Evolutionary conservation across 257 asterid genomes (phyloP).

Genomic region (Verbena officinalis): DNA sequence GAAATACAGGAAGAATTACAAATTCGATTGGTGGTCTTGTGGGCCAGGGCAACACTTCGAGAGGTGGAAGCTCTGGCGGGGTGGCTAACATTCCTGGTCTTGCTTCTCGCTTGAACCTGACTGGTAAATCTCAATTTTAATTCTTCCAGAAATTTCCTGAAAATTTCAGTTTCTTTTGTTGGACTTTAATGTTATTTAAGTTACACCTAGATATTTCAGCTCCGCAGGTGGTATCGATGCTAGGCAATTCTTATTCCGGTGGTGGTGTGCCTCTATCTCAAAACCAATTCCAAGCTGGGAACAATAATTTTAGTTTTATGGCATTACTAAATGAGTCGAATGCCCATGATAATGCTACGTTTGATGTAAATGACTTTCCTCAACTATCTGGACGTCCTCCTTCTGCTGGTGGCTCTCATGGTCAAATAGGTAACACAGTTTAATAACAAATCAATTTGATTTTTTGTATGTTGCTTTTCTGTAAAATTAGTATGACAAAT

Average conservation of each 20-base stretch:
- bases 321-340: conserved; percentile 67
- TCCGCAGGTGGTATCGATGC: conserved; percentile 89
- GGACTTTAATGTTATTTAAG: conserved; percentile 17
- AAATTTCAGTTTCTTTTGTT: conserved; percentile 4
- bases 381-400: conserved; percentile 79
- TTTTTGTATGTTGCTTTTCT: conserved; percentile 16
- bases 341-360: conserved; percentile 63
- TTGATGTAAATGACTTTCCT: conserved; percentile 88
- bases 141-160: too few relatives aligned
- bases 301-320: conserved; percentile 59
- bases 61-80: conserved; percentile 64
- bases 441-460: conserved; percentile 3
- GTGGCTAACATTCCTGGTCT: conserved; percentile 71
- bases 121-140: too few relatives aligned
- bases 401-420: conserved; percentile 86
- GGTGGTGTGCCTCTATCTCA: conserved; percentile 80
- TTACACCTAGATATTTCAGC: conserved; percentile 55
- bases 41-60: conserved; percentile 61
- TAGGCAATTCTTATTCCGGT: conserved; percentile 68
- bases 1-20: conserved; percentile 68
- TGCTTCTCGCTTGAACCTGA: conserved; percentile 75
- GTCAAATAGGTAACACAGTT: conserved; percentile 60
- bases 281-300: conserved; percentile 80
- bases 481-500: conserved; percentile 14
- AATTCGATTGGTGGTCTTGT: conserved; percentile 71